Base-by-base conservation (phyloP, 192 early-diverging fungal species). In the Podila horticola region DNA sequence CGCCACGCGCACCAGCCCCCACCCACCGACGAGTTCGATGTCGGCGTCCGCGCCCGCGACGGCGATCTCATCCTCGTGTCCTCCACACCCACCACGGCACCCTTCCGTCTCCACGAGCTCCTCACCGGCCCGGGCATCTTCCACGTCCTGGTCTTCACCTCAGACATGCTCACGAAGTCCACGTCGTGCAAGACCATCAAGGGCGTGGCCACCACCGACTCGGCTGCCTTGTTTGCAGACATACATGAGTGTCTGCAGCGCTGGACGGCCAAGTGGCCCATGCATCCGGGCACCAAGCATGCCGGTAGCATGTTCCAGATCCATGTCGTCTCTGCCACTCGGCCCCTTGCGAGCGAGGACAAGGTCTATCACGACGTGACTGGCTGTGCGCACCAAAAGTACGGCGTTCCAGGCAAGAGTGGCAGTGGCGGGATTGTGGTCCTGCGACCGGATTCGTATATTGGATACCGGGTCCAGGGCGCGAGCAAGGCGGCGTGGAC, bases 91-190 rank as follows among this genome's bases (percentile, higher is more conserved):
- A 9, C 48, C 67, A 13, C 17, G 24, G 38, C 66, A 13, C 3
- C 28, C 19, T 45, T 79, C 17, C 76, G 77, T n/a, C 31, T 81
- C 5, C 77, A 81, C 19, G 62, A 81, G 62, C 30, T 81, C 48
- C 34, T 68, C 26, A 29, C 41, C 5, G 77, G 71, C 4, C 77
- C 77, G 8, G 77, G 77, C n/a, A 73, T 81, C 58, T 81, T 81
- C 36, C 77, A 81, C 30, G 30, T 81, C 34, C 19, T 81, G 5
- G 71, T 81, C 38, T 73, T 81, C 24, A 57, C 62, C 4, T 72
- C 77, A 28, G 71, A 81, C 34, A 69, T 73, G 71, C 59, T 81
- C 3, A 64, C 19, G 20, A 69, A 29, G 58, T 48, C 30, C 45
- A 5, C 38, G 15, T 61, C 8, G 64, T 81, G 57, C 64, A 81